A percentile compares a stretch with the other conserved stretches of the same genome.
Evolutionary conservation across 345 rosid genomes (phyloP).

Genomic region (Eucalyptus sideroxylon): DNA sequence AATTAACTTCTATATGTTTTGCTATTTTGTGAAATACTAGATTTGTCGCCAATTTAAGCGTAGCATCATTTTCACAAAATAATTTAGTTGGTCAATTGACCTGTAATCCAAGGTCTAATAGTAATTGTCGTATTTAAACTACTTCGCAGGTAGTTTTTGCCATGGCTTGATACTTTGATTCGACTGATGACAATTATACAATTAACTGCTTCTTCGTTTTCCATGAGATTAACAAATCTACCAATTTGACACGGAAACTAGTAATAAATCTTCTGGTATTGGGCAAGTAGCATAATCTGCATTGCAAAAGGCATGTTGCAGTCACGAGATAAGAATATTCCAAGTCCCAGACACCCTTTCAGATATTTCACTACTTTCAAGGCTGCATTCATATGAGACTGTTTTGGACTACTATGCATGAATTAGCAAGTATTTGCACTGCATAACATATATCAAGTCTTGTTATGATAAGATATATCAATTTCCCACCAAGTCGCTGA

Average conservation of each 20-base stretch:
- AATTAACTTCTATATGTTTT: too few species aligned
- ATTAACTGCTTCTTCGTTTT: background rate
- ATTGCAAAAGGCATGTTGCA: background rate
- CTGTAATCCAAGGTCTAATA: background rate
- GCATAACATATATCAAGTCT: background rate
- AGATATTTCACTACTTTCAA: background rate
- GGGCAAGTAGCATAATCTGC: background rate
- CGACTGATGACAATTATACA: background rate
- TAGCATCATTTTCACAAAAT: background rate
- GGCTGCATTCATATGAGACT: background rate
- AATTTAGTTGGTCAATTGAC: background rate
- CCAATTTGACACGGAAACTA: rapidly evolving
- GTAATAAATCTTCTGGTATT: rapidly evolving
- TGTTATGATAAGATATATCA: background rate
- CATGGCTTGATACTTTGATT: background rate
- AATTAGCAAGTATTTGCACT: background rate
- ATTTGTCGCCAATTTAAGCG: rapidly evolving
- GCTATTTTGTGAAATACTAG: background rate
- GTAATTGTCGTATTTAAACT: too few species aligned
- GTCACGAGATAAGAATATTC: background rate
- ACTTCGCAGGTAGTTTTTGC: background rate
- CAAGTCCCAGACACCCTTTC: background rate
- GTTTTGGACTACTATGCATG: background rate
- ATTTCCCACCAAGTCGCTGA: rapidly evolving
- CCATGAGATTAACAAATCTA: background rate